These are phyloP conservation scores for Hypoxylon sp. DNA, from an alignment of 2,329 filamentous ascomycete genomes.

Conservation along the genomic window DNA sequence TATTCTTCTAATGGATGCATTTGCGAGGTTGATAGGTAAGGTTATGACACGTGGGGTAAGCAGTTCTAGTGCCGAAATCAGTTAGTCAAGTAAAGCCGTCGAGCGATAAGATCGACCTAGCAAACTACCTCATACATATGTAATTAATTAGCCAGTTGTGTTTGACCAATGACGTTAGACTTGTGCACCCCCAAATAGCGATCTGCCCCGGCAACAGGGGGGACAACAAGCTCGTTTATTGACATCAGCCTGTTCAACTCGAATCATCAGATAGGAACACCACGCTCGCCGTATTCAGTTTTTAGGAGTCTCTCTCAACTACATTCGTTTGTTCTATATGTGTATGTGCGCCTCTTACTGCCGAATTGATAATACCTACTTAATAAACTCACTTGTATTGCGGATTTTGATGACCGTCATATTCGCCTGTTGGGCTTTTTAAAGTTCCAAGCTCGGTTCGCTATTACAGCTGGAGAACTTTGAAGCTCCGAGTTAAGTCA, in stretches of 20 bases:
- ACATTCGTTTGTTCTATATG: slow-evolving; percentile 25
- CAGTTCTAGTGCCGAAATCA: slow-evolving; percentile 35
- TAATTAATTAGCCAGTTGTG: slow-evolving; percentile 30
- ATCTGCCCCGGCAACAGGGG: slow-evolving; percentile 44
- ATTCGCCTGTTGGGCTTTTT: slow-evolving; percentile 20
- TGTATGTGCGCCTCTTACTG: slow-evolving; percentile 19
- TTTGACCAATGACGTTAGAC: slow-evolving; percentile 29
- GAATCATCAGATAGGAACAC: slow-evolving; percentile 22
- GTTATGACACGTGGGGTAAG: slow-evolving; percentile 35
- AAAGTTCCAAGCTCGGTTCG: slow-evolving; percentile 11
- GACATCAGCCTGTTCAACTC: slow-evolving; percentile 39
- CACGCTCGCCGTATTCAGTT: neutral
- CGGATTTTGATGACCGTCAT: slow-evolving; percentile 27
- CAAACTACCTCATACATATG: slow-evolving; percentile 25
- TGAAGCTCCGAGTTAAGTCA: slow-evolving; percentile 1
- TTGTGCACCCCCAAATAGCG: slow-evolving; percentile 31
- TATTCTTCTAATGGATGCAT: slow-evolving; percentile 9
- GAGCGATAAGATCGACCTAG: slow-evolving; percentile 32
- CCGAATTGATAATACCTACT: slow-evolving; percentile 36
- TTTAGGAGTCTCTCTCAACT: neutral
- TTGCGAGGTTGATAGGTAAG: slow-evolving; percentile 22
- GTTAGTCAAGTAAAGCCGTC: slow-evolving; percentile 33
- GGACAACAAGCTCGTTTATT: slow-evolving; percentile 33
- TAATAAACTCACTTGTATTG: slow-evolving; percentile 30
- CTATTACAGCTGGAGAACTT: slow-evolving; percentile 12